Percentiles rank a stretch among this genome's conserved stretches.
These are phyloP conservation scores for Vigna radiata DNA, from an alignment of 306 rosid genomes.

Conservation along the genomic window DNA sequence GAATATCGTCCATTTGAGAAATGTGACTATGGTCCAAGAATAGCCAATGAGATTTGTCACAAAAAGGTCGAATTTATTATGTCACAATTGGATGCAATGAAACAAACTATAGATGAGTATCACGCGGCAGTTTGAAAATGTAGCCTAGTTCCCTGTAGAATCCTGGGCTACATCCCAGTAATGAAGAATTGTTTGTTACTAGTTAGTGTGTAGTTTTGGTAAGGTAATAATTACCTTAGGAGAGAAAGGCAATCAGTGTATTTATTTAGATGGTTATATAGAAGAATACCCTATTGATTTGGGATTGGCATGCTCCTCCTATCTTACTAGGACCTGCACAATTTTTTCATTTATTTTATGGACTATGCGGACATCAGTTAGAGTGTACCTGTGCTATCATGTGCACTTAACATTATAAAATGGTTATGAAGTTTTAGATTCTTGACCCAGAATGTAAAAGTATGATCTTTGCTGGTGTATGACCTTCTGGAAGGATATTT, in stretches of 20 bases:
- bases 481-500: background rate
- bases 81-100: constrained; percentile 80
- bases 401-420: background rate
- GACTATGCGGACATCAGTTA: background rate
- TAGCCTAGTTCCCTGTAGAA: constrained; percentile 31
- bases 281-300: background rate
- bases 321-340: background rate
- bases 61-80: constrained; percentile 75
- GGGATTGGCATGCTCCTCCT: background rate
- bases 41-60: constrained; percentile 82
- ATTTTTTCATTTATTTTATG: background rate
- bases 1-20: constrained; percentile 97
- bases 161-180: background rate
- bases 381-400: background rate
- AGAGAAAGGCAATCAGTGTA: background rate
- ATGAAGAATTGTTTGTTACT: background rate
- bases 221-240: background rate
- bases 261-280: background rate
- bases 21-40: constrained; percentile 87
- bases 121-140: constrained; percentile 55
- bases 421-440: constrained; percentile 3
- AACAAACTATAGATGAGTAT: constrained; percentile 74
- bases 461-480: background rate
- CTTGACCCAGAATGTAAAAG: background rate
- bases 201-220: background rate